These are phyloP conservation scores for Yamadazyma spencermartinsiae DNA, from an alignment of 1,139 yeast species.

Conservation along the genomic window DNA sequence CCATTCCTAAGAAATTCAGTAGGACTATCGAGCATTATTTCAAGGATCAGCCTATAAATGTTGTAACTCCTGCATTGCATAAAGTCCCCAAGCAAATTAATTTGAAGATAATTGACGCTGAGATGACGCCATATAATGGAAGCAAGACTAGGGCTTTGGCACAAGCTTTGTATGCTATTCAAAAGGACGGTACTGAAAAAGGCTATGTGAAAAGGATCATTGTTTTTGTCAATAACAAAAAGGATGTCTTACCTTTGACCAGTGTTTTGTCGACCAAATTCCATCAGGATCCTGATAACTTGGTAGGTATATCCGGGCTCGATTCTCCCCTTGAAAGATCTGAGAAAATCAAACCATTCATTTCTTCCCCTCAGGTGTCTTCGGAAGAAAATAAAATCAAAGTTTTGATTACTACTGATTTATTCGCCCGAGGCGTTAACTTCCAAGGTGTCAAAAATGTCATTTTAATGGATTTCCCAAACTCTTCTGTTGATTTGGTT, in stretches of 20 bases:
- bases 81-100: conserved; percentile 75
- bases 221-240: conserved; percentile 79
- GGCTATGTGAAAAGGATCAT: conserved; percentile 79
- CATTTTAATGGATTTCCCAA: conserved; percentile 81
- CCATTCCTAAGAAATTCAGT: conserved; percentile 80
- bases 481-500: conserved; percentile 78
- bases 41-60: conserved; percentile 59
- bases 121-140: conserved; percentile 75
- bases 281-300: conserved; percentile 51
- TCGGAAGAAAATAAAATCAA: conserved; percentile 38
- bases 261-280: conserved; percentile 51
- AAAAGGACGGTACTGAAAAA: conserved; percentile 77
- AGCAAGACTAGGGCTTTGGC: conserved; percentile 82
- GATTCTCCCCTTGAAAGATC: conserved; percentile 60
- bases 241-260: conserved; percentile 60
- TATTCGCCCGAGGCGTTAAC: conserved; percentile 87
- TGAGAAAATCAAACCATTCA: conserved; percentile 57
- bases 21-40: conserved; percentile 59
- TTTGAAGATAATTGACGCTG: conserved; percentile 73
- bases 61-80: conserved; percentile 82
- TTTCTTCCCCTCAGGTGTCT: conserved; percentile 52
- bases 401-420: conserved; percentile 85
- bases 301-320: conserved; percentile 64
- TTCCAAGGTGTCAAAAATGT: conserved; percentile 82
- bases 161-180: conserved; percentile 84